Evolutionary conservation across 2,329 filamentous ascomycete species (phyloP), one percentile per base, ranked within the genome.

Genomic region (Arthroderma uncinatum): DNA sequence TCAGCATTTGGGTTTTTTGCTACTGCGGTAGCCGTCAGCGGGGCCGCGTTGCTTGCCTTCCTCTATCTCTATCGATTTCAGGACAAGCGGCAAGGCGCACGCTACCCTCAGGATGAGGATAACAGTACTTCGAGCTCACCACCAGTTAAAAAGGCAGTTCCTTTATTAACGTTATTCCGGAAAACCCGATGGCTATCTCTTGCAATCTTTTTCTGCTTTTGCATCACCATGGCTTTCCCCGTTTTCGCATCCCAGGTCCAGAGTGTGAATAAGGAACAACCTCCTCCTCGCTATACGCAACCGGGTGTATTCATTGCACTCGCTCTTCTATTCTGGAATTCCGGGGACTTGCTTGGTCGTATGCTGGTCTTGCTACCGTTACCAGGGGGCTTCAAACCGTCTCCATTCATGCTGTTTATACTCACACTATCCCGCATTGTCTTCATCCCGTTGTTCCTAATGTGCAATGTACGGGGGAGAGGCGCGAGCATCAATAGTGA

Each of bases 1-100:
- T 87, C 90, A 1, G 93, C 92, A 0, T 91, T 95, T 64, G 79
- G 86, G 57, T 97, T 95, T 75, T 98, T 98, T 71, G 75, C 94
- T 57, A 92, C 91, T 0, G 92, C 93, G 0, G 89, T 91, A 0
- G 73, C 75, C 36, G 82, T 98, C 58, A 94, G 88, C 2, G 70
- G 82, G 10, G 60, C 80, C 6, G 83, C 90, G 0, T 73, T 96
- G 1, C 62, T 85, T 5, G 85, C 87, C 8, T 92, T 96, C 69
- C 68, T 87, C 47, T 84, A 87, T 54, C 81, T 97, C 8, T 75
- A 87, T 10, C 79, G 79, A 4, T 79, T 82, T 1, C 79, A 74
- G 54, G 47, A 58, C 10, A 59, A 61, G 37, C 47, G 9, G n/a
- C 48, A 53, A 36, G 30, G 36, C 30, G 52, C 5, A 21, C 25